These are phyloP conservation scores for Penicillium desertorum DNA, from an alignment of 495 filamentous ascomycete species.

Conservation along the genomic window DNA sequence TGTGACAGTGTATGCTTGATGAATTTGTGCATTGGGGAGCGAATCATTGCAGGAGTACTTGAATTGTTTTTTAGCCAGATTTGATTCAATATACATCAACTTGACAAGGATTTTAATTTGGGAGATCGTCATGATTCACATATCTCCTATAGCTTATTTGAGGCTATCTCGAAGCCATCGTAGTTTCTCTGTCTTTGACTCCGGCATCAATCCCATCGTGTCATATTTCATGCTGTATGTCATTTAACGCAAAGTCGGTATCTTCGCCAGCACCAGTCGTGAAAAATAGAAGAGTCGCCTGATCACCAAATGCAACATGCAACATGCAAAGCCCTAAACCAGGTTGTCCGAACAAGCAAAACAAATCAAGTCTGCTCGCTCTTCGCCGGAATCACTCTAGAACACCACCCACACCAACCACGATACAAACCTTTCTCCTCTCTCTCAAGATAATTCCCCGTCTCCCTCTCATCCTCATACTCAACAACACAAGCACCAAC, in stretches of 20 bases:
- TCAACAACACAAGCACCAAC: conserved; percentile 81
- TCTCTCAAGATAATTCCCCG: conserved; percentile 63
- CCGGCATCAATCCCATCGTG: neutral
- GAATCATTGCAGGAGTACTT: conserved; percentile 32
- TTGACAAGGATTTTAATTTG: neutral
- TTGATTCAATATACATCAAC: conserved; percentile 4
- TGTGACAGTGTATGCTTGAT: conserved; percentile 18
- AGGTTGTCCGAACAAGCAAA: neutral
- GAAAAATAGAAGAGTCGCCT: neutral
- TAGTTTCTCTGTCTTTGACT: neutral
- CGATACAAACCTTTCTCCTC: conserved; percentile 48
- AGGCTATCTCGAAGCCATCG: neutral
- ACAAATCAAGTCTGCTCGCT: conserved; percentile 18
- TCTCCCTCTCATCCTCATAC: conserved; percentile 73
- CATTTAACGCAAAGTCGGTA: neutral
- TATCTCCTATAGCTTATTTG: neutral
- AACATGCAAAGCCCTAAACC: neutral
- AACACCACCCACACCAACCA: conserved; percentile 57
- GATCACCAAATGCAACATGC: conserved; percentile 1
- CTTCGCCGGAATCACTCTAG: conserved; percentile 40
- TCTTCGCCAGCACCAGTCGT: neutral
- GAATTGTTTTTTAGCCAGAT: conserved; percentile 13
- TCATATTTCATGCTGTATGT: neutral
- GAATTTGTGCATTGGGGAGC: conserved; percentile 24
- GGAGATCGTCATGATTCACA: neutral